Evolutionary conservation across 139 green algal species (phyloP), one percentile per base, ranked within the genome.

Genomic region (Desmodesmus armatus): DNA sequence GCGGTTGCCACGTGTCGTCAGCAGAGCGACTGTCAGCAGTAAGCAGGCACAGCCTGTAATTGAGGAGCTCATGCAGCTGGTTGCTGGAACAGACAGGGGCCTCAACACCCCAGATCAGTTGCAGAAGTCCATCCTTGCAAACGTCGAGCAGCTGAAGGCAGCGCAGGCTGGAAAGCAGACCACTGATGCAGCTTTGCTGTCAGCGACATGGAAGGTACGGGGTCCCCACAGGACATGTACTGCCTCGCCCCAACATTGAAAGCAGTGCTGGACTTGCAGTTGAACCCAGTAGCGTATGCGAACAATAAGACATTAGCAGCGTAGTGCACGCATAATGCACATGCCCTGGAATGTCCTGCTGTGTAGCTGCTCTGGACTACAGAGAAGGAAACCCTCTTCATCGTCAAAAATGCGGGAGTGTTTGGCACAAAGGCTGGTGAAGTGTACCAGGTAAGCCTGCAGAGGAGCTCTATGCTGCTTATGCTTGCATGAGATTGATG

Each of bases 341-440:
- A 82, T 49, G 0, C 87, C 78, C 19, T 98, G 95, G 95, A 90
- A 88, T n/a, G n/a, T n/a, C n/a, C n/a, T n/a, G n/a, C n/a, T n/a
- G n/a, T n/a, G n/a, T n/a, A n/a, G 77, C 89, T 98, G 44, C 29
- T 96, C 15, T 98, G 94, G 27, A 97, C 95, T 0, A 83, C 66
- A 55, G 69, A 87, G 79, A 92, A 96, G 85, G 93, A 96, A 60
- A 96, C 91, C 0, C 87, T 97, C 0, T 99, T 95, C 62, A 98
- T 99, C 21, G 25, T 98, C 1, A 84, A 97, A 65, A 94, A 96
- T n/a, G 93, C 94, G 5, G 67, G 58, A 0, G 69, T 93, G 7
- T 98, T 98, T 82, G 90, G 93, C 27, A 98, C 95, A 0, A 53
- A 87, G 49, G 94, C 95, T 29, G 95, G 94, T 0, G 90, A 94